phyloP scores from a whole-genome alignment of 164 flowering plant species.

The Vitis rupestris region DNA sequence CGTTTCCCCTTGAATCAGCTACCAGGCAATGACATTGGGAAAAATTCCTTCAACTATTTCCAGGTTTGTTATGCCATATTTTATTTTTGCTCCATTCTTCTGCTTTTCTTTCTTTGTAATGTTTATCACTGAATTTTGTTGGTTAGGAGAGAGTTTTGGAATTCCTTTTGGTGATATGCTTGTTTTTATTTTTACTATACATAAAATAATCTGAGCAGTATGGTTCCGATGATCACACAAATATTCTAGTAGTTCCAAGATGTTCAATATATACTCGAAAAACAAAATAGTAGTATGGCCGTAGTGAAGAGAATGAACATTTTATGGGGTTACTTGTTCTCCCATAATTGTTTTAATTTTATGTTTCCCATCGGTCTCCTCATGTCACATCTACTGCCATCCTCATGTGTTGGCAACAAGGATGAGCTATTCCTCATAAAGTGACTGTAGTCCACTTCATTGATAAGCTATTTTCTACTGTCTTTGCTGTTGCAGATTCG shows the following conservation, averaged over 20 bases:
- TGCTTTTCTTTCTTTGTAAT: not conserved
- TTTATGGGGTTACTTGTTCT: not conserved
- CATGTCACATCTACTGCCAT: not conserved
- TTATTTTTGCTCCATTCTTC: not conserved
- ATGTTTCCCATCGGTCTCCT: not conserved
- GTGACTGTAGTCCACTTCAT: not conserved
- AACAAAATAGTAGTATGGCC: too few relatives aligned
- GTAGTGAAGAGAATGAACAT: not conserved
- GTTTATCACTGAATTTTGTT: not conserved
- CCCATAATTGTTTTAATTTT: not conserved
- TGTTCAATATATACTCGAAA: too few relatives aligned
- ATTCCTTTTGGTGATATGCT: not conserved
- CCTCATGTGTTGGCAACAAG: not conserved
- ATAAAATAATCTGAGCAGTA: too few relatives aligned
- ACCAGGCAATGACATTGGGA: slow-evolving; percentile 94
- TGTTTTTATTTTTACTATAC: too few relatives aligned
- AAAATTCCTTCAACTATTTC: slow-evolving; percentile 83
- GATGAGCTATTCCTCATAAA: not conserved
- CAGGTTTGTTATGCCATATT: slow-evolving; percentile 55
- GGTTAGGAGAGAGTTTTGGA: not conserved
- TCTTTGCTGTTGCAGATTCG: slow-evolving; percentile 49
- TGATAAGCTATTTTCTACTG: not conserved
- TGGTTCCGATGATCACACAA: too few relatives aligned
- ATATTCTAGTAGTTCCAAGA: too few relatives aligned
- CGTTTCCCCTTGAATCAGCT: slow-evolving; percentile 40